Percentiles rank a stretch among this genome's conserved stretches.
Evolutionary conservation across 768 basidiomycete species (phyloP).

Genomic region (Hypholoma fasciculare): DNA sequence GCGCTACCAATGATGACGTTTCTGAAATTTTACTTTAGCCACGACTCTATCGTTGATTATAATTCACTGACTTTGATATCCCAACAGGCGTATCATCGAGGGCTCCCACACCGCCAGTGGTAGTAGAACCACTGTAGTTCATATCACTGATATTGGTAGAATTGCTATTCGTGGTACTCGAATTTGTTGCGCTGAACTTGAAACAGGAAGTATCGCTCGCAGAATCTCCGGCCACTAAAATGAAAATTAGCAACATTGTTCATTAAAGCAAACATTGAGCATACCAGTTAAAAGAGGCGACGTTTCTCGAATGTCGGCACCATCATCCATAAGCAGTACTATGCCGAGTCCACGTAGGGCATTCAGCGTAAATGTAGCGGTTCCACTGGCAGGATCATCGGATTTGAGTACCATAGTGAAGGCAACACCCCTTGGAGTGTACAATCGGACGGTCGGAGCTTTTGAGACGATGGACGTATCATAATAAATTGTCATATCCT

Average conservation of each 20-base stretch:
- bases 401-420: conserved; percentile 25
- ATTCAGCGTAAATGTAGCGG: conserved; percentile 43
- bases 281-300: conserved; percentile 42
- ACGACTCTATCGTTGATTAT: not conserved
- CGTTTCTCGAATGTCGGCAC: conserved; percentile 36
- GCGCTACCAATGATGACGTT: conserved; percentile 46
- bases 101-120: not conserved
- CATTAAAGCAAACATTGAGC: conserved; percentile 6
- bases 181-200: not conserved
- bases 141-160: not conserved
- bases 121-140: not conserved
- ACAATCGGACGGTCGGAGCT: conserved; percentile 38
- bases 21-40: conserved; percentile 23
- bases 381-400: conserved; percentile 28
- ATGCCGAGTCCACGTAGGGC: conserved; percentile 35
- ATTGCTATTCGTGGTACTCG: not conserved
- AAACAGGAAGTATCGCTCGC: conserved; percentile 21
- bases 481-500: conserved; percentile 45
- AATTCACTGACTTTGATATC: conserved; percentile 9
- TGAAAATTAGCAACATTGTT: not conserved
- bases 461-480: conserved; percentile 27
- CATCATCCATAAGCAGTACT: conserved; percentile 46
- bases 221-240: conserved; percentile 32
- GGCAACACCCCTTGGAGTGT: conserved; percentile 33
- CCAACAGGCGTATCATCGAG: conserved; percentile 5